A percentile compares a stretch with the other conserved stretches of the same genome.
These are phyloP conservation scores for Echinochloa phyllopogon DNA, from an alignment of 176 grass and related monocot genomes.

Conservation along the genomic window DNA sequence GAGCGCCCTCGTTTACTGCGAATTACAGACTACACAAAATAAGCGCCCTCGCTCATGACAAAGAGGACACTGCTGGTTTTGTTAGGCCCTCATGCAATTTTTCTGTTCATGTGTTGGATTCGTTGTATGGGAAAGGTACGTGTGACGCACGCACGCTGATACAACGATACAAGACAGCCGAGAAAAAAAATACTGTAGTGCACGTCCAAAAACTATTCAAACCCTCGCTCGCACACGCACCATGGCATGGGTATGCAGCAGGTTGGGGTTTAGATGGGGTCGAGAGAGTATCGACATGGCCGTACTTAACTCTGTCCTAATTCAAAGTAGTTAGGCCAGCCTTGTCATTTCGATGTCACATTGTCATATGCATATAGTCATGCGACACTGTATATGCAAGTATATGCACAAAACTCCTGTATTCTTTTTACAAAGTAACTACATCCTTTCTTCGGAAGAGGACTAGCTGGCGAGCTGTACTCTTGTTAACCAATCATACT, in stretches of 20 bases:
- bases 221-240: not conserved
- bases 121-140: conserved; percentile 21
- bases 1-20: not conserved
- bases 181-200: not conserved
- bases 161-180: conserved; percentile 1
- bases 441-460: not conserved
- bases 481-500: conserved; percentile 34
- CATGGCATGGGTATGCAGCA: not conserved
- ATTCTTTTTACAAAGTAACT: not conserved
- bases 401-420: not conserved
- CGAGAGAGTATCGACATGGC: conserved; percentile 1
- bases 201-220: conserved; percentile 34
- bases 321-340: conserved; percentile 36
- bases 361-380: not conserved
- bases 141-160: conserved; percentile 33
- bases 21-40: not conserved
- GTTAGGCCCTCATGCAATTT: not conserved
- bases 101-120: conserved; percentile 33
- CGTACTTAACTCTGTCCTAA: conserved; percentile 15
- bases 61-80: conserved; percentile 12
- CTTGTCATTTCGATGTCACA: conserved; percentile 22
- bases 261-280: conserved; percentile 42
- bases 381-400: not conserved
- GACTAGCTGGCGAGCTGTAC: not conserved
- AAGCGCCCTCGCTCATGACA: not conserved